phyloP scores from a whole-genome alignment of 1,139 yeast genomes.

The Taphrina pruni region DNA sequence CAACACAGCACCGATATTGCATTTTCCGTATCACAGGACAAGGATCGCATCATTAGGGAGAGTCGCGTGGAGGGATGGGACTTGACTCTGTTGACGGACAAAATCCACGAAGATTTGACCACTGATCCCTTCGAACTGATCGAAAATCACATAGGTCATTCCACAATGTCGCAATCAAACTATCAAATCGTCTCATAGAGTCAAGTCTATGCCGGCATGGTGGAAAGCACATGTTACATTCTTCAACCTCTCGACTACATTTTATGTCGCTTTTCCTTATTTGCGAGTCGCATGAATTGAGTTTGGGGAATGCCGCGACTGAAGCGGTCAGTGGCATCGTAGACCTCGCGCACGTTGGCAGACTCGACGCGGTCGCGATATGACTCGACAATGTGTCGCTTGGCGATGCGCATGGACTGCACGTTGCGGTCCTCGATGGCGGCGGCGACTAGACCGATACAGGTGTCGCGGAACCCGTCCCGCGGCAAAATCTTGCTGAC shows the following conservation, averaged over 20 bases:
- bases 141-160: slow-evolving; percentile 5
- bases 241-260: neutral
- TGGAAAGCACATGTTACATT: no score
- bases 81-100: neutral
- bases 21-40: slow-evolving; percentile 3
- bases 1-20: slow-evolving; percentile 16
- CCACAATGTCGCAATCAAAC: slow-evolving; percentile 7
- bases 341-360: slow-evolving; percentile 25
- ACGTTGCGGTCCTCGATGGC: slow-evolving; percentile 66
- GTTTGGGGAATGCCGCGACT: slow-evolving; percentile 34
- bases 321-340: slow-evolving; percentile 35
- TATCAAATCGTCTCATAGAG: neutral
- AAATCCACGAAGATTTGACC: slow-evolving; percentile 18
- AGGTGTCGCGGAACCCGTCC: slow-evolving; percentile 47
- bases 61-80: slow-evolving; percentile 4
- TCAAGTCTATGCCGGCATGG: no score
- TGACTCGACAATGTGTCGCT: slow-evolving; percentile 17
- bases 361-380: slow-evolving; percentile 26
- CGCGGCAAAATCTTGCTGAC: slow-evolving; percentile 63
- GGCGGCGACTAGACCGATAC: slow-evolving; percentile 59
- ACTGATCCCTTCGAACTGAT: slow-evolving; percentile 26
- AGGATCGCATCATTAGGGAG: slow-evolving; percentile 10
- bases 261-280: slow-evolving; percentile 38
- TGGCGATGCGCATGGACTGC: slow-evolving; percentile 29
- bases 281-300: slow-evolving; percentile 28